These are phyloP conservation scores for Zymoseptoria brevis DNA, from an alignment of 2,329 filamentous ascomycete species.

Conservation along the genomic window DNA sequence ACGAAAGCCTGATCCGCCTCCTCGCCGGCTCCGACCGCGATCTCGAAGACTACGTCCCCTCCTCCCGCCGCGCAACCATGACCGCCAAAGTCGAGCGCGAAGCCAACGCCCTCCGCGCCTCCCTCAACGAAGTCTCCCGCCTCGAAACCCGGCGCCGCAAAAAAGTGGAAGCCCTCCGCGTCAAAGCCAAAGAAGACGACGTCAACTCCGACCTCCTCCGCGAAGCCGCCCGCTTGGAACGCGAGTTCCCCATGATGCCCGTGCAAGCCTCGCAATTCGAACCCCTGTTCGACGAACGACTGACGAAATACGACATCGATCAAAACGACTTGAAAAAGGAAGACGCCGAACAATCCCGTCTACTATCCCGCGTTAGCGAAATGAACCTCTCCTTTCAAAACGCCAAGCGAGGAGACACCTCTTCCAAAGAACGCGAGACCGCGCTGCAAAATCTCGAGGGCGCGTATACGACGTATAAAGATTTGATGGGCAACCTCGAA, in stretches of 20 bases:
- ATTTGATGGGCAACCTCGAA: slow-evolving; percentile 85
- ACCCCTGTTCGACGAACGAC: slow-evolving; percentile 73
- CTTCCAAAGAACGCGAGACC: slow-evolving; percentile 67
- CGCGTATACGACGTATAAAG: slow-evolving; percentile 92
- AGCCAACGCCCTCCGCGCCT: slow-evolving; percentile 65
- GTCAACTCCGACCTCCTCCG: slow-evolving; percentile 73
- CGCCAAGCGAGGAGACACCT: slow-evolving; percentile 60
- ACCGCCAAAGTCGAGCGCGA: slow-evolving; percentile 74
- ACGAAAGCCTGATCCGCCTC: slow-evolving; percentile 65
- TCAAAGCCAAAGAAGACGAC: slow-evolving; percentile 78
- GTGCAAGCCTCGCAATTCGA: slow-evolving; percentile 90
- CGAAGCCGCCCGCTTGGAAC: slow-evolving; percentile 77
- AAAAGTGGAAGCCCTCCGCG: slow-evolving; percentile 68
- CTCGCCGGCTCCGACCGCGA: slow-evolving; percentile 72
- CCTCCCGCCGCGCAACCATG: slow-evolving; percentile 68
- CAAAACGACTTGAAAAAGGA: slow-evolving; percentile 59
- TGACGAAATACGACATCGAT: slow-evolving; percentile 76
- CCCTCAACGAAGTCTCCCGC: slow-evolving; percentile 75
- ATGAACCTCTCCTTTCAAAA: slow-evolving; percentile 71
- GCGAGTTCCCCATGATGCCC: slow-evolving; percentile 73
- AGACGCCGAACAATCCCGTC: slow-evolving; percentile 70
- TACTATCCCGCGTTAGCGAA: slow-evolving; percentile 61
- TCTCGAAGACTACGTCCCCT: slow-evolving; percentile 82
- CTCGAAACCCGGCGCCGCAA: slow-evolving; percentile 73
- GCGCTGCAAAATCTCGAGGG: slow-evolving; percentile 83